Conservation (phyloP, 352 stramenopile genomes). For the Globisporangium polare region DNA sequence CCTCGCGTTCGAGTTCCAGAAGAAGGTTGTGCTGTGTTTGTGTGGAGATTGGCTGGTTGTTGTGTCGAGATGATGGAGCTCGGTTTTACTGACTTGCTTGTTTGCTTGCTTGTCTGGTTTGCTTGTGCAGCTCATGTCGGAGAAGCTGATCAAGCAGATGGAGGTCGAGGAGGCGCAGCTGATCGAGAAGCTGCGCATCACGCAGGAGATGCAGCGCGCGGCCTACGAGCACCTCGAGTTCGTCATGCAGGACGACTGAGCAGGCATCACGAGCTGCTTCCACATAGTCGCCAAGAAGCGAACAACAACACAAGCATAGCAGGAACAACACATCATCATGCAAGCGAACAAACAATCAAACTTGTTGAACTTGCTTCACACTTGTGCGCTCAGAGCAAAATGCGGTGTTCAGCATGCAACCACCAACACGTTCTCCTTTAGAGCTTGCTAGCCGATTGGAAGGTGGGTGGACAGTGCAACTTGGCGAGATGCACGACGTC, state of each 20-base stretch:
- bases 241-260: conserved; percentile 42
- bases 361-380: background rate
- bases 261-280: background rate
- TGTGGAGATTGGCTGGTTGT: background rate
- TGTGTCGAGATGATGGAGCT: background rate
- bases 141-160: conserved; percentile 66
- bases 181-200: conserved; percentile 57
- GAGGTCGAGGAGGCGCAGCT: conserved; percentile 53
- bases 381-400: background rate
- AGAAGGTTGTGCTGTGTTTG: conserved; percentile 21
- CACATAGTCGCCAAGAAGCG: background rate
- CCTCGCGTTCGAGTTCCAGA: conserved; percentile 50
- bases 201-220: conserved; percentile 58
- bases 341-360: background rate
- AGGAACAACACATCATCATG: background rate
- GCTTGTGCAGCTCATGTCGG: conserved; percentile 28
- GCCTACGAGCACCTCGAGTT: conserved; percentile 68
- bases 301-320: background rate
- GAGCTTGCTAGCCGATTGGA: conserved; percentile 5
- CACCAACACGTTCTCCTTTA: background rate
- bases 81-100: background rate
- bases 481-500: conserved; percentile 39
- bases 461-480: conserved; percentile 11
- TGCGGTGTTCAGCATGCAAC: background rate
- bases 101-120: background rate